Conservation (phyloP, 352 stramenopile species). For the Phytophthora constricta region DNA sequence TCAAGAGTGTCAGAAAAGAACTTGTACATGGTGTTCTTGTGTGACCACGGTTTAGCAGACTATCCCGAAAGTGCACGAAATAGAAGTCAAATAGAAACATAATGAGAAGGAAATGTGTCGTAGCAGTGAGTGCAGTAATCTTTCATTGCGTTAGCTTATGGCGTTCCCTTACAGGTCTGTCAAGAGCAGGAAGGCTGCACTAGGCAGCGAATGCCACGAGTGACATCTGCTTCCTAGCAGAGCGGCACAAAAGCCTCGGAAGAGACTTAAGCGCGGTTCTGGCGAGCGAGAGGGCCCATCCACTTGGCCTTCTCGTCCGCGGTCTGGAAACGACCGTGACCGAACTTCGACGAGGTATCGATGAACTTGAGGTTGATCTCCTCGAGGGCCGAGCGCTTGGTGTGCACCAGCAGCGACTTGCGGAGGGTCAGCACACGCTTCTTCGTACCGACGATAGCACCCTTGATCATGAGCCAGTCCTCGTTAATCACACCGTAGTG, state of each 20-base stretch:
- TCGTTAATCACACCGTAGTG: slow-evolving; percentile 99
- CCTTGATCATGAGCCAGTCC: slow-evolving; percentile 99
- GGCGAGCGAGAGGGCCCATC: slow-evolving; percentile 95
- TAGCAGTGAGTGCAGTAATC: slow-evolving; percentile 43
- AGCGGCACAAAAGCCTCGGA: slow-evolving; percentile 21
- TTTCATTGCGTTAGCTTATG: slow-evolving; percentile 39
- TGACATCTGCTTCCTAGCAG: slow-evolving; percentile 23
- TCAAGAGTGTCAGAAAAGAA: slow-evolving; percentile 4
- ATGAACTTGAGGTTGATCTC: slow-evolving; percentile 97
- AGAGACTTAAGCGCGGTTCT: slow-evolving; percentile 86
- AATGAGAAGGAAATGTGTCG: slow-evolving; percentile 4
- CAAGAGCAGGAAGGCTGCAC: slow-evolving; percentile 28
- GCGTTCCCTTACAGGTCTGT: slow-evolving; percentile 18
- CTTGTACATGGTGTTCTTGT: neutral
- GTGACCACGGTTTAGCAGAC: neutral
- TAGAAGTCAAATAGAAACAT: too few species aligned
- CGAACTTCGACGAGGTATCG: slow-evolving; percentile 99
- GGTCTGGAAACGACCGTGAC: slow-evolving; percentile 99
- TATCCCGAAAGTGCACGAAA: too few species aligned
- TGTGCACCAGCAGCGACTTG: slow-evolving; percentile 98
- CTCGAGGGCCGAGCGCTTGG: slow-evolving; percentile 97
- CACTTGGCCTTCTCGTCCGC: slow-evolving; percentile 99
- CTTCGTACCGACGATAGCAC: slow-evolving; percentile 97
- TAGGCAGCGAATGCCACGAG: slow-evolving; percentile 27
- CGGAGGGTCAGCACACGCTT: slow-evolving; percentile 99